Base-by-base conservation (phyloP, 495 filamentous ascomycete genomes). In the Aspergillus saccharolyticus region DNA sequence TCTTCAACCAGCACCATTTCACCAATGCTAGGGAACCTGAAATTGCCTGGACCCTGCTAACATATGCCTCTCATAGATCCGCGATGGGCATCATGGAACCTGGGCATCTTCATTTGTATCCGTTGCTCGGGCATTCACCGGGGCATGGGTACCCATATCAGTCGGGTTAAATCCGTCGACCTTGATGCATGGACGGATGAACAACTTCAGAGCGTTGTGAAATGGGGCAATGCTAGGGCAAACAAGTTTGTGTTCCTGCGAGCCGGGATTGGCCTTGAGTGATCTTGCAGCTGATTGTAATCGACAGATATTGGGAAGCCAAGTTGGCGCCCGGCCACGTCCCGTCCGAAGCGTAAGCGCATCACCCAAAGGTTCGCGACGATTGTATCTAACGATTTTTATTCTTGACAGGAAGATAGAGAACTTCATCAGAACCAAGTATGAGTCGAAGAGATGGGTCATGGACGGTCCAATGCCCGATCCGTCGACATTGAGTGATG, bases 391-490 rank as follows among this genome's bases (percentile, higher is more conserved):
- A 43, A 30, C 20, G 6, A 18, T 3, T 12, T 16, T 8, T 39
- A 42, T 15, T 5, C n/a, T 6, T 6, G 20, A 56, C 48, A 87
- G 84, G 45, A 98, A 98, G 78, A 97, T 98, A 60, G 94, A 97
- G 79, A 98, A 97, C 73, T 98, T 98, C 63, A 96, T 98, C 59
- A 84, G 95, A 44, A 98, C 94, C 39, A 98, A 98, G 72, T 98
- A 98, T 70, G 94, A 98, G 65, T 87, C 90, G 9, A 97, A 96
- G 78, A 80, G 95, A 73, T 98, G 94, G 94, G 89, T 91, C 2
- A 96, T 97, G 93, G 95, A 98, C 56, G 94, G 95, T 3, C 83
- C 80, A 12, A 91, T 97, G 73, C 95, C 95, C 9, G 90, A 97
- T 65, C 95, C 95, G 20, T 78, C 88, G 0, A 90, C 86, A n/a